These are phyloP conservation scores for Fonsecaea nubica DNA, from an alignment of 2,329 filamentous ascomycete genomes.

Conservation along the genomic window DNA sequence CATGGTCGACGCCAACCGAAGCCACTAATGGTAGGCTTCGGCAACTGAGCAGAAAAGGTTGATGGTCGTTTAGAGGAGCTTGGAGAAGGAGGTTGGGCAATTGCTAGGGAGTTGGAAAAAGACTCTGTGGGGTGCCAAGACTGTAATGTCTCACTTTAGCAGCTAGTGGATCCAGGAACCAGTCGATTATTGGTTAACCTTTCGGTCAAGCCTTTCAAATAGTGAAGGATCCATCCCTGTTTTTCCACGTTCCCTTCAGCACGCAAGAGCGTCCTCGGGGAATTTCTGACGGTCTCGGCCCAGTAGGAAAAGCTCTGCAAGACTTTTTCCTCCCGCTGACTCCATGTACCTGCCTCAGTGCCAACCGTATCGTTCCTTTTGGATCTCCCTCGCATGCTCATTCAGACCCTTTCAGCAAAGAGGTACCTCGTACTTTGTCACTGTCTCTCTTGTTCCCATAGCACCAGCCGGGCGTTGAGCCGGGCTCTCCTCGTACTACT, in stretches of 20 bases:
- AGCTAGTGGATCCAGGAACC: not conserved
- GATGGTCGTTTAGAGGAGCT: not conserved
- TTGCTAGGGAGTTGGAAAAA: not conserved
- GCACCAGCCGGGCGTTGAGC: not conserved
- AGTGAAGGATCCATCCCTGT: not conserved
- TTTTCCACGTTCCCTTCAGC: not conserved
- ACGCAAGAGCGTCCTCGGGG: not conserved
- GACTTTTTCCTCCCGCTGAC: not conserved
- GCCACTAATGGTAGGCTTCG: not conserved
- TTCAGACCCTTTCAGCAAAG: too few relatives aligned
- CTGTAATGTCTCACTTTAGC: conserved; percentile 1
- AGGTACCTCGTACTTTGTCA: too few relatives aligned
- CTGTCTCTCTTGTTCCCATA: not conserved
- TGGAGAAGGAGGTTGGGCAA: not conserved
- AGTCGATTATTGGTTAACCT: not conserved
- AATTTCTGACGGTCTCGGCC: not conserved
- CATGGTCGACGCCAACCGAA: not conserved
- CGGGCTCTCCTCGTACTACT: not conserved
- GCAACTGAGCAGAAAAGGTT: not conserved
- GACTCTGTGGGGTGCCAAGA: not conserved
- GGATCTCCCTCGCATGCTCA: not conserved
- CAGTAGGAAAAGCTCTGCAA: not conserved
- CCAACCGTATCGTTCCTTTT: not conserved
- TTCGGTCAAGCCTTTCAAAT: not conserved
- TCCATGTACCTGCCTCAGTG: conserved; percentile 7